Conservation (phyloP, 1,284 basidiomycete genomes). For the Mycena sp. region DNA sequence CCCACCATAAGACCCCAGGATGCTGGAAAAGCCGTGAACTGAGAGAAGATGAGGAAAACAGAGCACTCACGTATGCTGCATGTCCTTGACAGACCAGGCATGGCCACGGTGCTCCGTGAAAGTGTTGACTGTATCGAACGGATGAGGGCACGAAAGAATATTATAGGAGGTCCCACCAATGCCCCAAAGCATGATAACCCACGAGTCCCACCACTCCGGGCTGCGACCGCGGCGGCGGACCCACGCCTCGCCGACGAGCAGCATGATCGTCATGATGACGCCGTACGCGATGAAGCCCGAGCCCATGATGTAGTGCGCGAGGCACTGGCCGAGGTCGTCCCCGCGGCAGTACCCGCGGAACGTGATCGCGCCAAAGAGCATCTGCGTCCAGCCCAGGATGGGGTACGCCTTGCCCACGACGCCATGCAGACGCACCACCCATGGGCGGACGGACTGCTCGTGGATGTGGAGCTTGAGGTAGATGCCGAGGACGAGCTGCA, state of each 20-base stretch:
- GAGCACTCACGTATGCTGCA: slow-evolving; percentile 90
- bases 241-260: slow-evolving; percentile 88
- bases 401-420: slow-evolving; percentile 89
- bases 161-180: slow-evolving; percentile 53
- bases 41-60: not conserved
- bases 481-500: slow-evolving; percentile 81
- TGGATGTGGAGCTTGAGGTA: slow-evolving; percentile 95
- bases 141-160: slow-evolving; percentile 28
- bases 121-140: slow-evolving; percentile 72
- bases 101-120: slow-evolving; percentile 92
- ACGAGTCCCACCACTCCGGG: slow-evolving; percentile 93
- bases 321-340: slow-evolving; percentile 80
- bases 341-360: slow-evolving; percentile 78
- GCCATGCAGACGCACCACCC: slow-evolving; percentile 79
- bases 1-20: slow-evolving; percentile 82
- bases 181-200: slow-evolving; percentile 89
- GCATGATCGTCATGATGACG: slow-evolving; percentile 83
- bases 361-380: slow-evolving; percentile 77
- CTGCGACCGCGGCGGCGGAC: slow-evolving; percentile 73
- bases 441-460: slow-evolving; percentile 80
- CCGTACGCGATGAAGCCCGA: slow-evolving; percentile 92
- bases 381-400: slow-evolving; percentile 89
- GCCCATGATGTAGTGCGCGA: slow-evolving; percentile 93
- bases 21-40: slow-evolving; percentile 40
- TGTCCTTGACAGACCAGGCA: slow-evolving; percentile 89